Evolutionary conservation across 129 eudicot species (phyloP), one percentile per base, ranked within the genome.

Genomic region (Cynara cardunculus): DNA sequence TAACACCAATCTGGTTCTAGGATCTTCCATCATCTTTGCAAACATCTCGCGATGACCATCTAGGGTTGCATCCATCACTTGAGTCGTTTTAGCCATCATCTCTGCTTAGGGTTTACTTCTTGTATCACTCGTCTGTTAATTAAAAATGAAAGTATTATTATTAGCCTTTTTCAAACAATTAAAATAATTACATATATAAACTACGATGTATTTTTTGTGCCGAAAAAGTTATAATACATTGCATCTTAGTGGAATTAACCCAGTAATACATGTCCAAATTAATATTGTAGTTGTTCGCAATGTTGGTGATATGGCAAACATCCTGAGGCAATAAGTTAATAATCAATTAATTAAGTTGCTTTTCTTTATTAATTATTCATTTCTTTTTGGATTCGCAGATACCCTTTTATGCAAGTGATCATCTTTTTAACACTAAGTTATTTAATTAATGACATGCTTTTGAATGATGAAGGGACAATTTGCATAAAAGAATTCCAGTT

Each of bases 231-330:
- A 32, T 32, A 32, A 32, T 32, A 34, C 46, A 37, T 37, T 37
- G 1, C 46, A 37, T 37, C 9, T 37, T 8, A 9, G 46, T 8
- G 8, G 12, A 37, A 37, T 49, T 49, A 49, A 49, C 61, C 19
- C n/a, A 14, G 16, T 59, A 59, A 71, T 39, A 56, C 61, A 72
- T 72, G 72, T 72, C 37, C 39, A 59, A 32, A 24, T 56, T 49
- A 49, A 44, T 25, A 49, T 61, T 25, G 24, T 28, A 80, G 49
- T 32, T 72, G 27, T 80, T 56, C n/a, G 78, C 31, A 27, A 64
- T 72, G 84, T 80, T 80, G 78, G 78, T 22, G 8, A 39, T 80
- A 80, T 80, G 78, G 73, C 84, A 72, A 80, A 80, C 78, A 80
- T 62, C 72, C 35, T 62, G 77, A 72, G 73, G 73, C 44, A 59